A percentile compares a stretch with the other conserved stretches of the same genome.
These are phyloP conservation scores for Naganishia randhawae DNA, from an alignment of 768 basidiomycete genomes.

Conservation along the genomic window DNA sequence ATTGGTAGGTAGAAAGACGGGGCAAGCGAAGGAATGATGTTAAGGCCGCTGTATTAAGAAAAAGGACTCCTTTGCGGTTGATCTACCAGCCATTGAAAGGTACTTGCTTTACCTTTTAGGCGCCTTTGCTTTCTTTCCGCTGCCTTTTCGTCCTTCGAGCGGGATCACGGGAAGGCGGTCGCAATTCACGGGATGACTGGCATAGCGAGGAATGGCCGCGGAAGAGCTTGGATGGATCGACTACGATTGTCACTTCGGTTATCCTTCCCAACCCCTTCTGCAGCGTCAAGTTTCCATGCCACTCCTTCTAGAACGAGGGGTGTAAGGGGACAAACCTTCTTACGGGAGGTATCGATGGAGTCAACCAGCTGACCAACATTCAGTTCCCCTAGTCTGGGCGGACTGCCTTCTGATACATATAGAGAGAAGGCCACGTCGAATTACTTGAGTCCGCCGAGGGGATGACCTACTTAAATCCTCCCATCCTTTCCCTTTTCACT, in stretches of 20 bases:
- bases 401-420: not conserved
- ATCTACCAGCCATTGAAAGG: too few relatives aligned
- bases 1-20: too few relatives aligned
- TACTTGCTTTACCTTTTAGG: too few relatives aligned
- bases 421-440: not conserved
- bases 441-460: not conserved
- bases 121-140: too few relatives aligned
- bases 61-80: too few relatives aligned
- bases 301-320: not conserved
- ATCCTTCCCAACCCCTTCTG: not conserved
- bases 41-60: too few relatives aligned
- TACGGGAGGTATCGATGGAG: not conserved
- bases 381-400: too few relatives aligned
- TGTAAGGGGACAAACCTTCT: not conserved
- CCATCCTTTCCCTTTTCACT: not conserved
- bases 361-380: too few relatives aligned
- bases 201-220: not conserved
- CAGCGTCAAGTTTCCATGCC: not conserved
- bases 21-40: too few relatives aligned
- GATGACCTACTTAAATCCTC: not conserved
- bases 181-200: too few relatives aligned
- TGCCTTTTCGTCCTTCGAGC: too few relatives aligned
- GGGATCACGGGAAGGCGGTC: too few relatives aligned
- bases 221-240: not conserved
- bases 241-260: not conserved